Percentiles rank a stretch among this genome's conserved stretches.
These are phyloP conservation scores for Talaromyces stipitatus DNA, from an alignment of 495 filamentous ascomycete species.

Conservation along the genomic window DNA sequence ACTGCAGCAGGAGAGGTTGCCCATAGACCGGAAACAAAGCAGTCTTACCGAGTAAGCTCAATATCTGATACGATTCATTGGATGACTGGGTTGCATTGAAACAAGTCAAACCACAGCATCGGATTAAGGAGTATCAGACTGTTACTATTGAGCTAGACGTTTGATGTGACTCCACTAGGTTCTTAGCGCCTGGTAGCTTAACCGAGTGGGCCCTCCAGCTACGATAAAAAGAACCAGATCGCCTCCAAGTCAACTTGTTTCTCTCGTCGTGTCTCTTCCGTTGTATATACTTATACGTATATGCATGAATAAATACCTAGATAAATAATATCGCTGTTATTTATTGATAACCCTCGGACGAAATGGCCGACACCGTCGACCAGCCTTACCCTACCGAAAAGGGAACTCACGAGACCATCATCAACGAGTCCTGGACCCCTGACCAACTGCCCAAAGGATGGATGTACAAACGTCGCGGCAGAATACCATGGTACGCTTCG, in stretches of 20 bases:
- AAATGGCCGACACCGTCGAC: constrained; percentile 1
- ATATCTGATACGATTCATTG: neutral
- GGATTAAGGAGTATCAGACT: neutral
- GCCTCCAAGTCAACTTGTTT: neutral
- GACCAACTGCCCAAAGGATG: constrained; percentile 24
- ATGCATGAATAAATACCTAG: neutral
- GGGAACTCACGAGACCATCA: neutral
- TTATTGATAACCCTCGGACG: neutral
- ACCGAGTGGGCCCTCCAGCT: constrained; percentile 1
- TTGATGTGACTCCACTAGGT: neutral
- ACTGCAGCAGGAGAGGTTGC: too few species aligned
- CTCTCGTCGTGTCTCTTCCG: neutral
- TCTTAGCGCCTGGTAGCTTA: neutral
- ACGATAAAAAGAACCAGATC: neutral
- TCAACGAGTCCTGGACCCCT: constrained; percentile 2
- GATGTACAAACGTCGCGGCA: constrained; percentile 42
- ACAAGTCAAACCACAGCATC: neutral
- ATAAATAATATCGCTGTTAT: neutral
- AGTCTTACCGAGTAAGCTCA: neutral
- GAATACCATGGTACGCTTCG: constrained; percentile 63
- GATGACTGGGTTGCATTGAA: neutral
- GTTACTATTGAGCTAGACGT: neutral
- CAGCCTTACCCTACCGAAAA: neutral
- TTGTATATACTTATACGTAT: neutral
- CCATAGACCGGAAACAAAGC: too few species aligned